Base-by-base conservation (phyloP, 768 basidiomycete species). In the Lactarius vividus region DNA sequence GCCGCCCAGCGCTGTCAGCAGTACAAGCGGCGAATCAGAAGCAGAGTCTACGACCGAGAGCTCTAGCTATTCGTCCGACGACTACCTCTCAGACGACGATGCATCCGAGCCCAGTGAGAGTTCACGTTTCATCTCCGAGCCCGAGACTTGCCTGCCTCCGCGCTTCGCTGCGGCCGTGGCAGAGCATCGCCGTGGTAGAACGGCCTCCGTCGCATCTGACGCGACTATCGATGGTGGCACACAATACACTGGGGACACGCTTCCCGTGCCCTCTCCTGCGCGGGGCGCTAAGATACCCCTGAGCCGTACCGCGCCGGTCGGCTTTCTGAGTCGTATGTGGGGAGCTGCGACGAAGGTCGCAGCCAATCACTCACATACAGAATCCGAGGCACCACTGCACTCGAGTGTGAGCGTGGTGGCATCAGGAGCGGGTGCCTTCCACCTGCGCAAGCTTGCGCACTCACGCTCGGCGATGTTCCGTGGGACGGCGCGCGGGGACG, bases 281-380 rank as follows among this genome's bases (percentile, higher is more conserved):
- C 67, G 46, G 26, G 42, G 59, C 11, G 54, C 76, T 70, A 66
- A 71, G 57, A 73, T 70, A 26, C 33, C 71, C n/a, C 53, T 67
- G 62, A 74, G 72, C 66, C 67, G 70, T 20, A 74, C 75, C 13
- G 70, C 74, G 60, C 72, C 74, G 7, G 62, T 80, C 11, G 80
- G 83, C 28, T 88, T 91, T 73, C 78, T 90, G 57, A 89, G 85
- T 70, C 82, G 89, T 33, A 88, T 91, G 86, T 89, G 88, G 86
- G 89, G 83, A 40, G 85, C 83, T 13, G 85, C 86, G 58, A 83
- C 76, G 29, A 81, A 82, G 72, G 69, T 68, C 3, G 75, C 73
- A 39, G 61, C 52, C 8, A 57, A 67, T 26, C 66, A 67, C 52
- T 46, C 61, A 33, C 57, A 62, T 5, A 46, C 65, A 26, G 67